Evolutionary conservation across 2,329 filamentous ascomycete species (phyloP).

Genomic region (Trichoderma koningii): DNA sequence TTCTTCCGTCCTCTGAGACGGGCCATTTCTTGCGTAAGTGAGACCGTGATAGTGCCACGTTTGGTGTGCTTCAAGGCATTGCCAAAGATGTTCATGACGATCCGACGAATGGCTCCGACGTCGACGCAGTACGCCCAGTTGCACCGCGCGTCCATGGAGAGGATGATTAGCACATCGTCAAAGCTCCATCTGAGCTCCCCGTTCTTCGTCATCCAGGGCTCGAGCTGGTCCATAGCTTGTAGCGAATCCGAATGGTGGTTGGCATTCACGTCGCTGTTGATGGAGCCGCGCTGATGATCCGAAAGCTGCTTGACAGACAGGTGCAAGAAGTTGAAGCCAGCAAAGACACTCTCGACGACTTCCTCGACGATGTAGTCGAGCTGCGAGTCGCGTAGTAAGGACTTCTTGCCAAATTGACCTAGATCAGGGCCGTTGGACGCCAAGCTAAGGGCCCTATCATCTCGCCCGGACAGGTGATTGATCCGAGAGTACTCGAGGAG

Average conservation of each 20-base stretch:
- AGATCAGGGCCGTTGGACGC: background rate
- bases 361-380: conserved; percentile 49
- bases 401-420: conserved; percentile 28
- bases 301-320: conserved; percentile 32
- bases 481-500: conserved; percentile 59
- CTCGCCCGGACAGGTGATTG: conserved; percentile 40
- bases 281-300: conserved; percentile 16
- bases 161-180: conserved; percentile 36
- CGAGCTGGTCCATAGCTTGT: conserved; percentile 39
- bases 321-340: conserved; percentile 47
- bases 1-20: conserved; percentile 9
- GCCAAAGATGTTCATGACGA: conserved; percentile 65
- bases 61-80: conserved; percentile 64
- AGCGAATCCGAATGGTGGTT: conserved; percentile 18
- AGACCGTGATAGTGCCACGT: conserved; percentile 38
- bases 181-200: conserved; percentile 27
- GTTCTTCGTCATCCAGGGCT: conserved; percentile 18
- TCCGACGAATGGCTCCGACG: conserved; percentile 52
- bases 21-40: conserved; percentile 33
- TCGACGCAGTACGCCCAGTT: conserved; percentile 58
- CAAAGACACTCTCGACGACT: conserved; percentile 50
- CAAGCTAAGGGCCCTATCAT: background rate
- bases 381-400: conserved; percentile 35
- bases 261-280: conserved; percentile 35
- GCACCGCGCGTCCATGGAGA: conserved; percentile 45